These are phyloP conservation scores for Lactifluus subvellereus DNA, from an alignment of 768 basidiomycete genomes.

Conservation along the genomic window DNA sequence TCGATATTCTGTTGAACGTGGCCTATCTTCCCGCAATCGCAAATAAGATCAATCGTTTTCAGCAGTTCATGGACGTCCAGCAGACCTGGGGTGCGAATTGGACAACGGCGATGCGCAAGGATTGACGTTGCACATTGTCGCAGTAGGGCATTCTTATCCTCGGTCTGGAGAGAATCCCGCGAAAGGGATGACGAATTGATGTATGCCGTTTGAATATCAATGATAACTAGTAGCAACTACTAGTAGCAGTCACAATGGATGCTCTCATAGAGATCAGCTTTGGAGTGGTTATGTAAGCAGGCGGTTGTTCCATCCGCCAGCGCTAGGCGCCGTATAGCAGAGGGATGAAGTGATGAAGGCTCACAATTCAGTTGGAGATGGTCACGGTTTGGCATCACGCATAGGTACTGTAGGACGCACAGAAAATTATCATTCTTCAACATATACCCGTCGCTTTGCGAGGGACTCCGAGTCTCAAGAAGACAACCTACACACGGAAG, in stretches of 20 bases:
- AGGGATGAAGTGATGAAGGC: too few species aligned
- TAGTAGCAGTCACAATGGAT: too few species aligned
- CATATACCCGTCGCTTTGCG: background rate
- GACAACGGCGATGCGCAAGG: constrained; percentile 49
- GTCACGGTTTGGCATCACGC: too few species aligned
- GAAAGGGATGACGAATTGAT: background rate
- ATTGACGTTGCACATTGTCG: background rate
- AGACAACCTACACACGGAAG: background rate
- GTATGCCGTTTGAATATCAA: background rate
- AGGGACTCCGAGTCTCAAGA: background rate
- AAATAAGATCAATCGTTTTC: background rate
- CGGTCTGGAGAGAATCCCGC: background rate
- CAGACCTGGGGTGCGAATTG: constrained; percentile 52
- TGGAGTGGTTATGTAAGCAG: too few species aligned
- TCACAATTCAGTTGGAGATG: too few species aligned
- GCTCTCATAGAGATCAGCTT: too few species aligned
- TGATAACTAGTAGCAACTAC: background rate
- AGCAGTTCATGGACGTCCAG: background rate
- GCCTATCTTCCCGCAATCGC: constrained; percentile 47
- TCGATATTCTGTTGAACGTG: constrained; percentile 64
- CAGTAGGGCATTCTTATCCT: background rate
- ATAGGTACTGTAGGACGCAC: too few species aligned
- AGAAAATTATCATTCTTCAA: background rate
- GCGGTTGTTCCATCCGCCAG: too few species aligned
- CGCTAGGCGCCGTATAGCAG: too few species aligned